Conservation (phyloP, 1,284 basidiomycete genomes). For the Trichosporon sp. region DNA sequence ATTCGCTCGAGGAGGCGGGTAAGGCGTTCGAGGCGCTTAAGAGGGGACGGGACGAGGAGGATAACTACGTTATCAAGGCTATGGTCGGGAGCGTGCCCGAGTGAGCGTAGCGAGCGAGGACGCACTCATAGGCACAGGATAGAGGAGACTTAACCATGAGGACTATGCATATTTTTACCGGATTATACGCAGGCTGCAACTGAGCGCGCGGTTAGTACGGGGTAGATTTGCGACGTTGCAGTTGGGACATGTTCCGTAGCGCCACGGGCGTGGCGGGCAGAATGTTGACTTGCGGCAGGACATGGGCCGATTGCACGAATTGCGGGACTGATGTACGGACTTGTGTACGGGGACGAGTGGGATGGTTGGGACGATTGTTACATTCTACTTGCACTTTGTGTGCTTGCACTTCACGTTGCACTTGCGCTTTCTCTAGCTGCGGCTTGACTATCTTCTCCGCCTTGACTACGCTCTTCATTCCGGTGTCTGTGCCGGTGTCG, state of each 20-base stretch:
- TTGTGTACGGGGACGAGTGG: too few relatives aligned
- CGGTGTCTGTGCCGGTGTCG: neutral
- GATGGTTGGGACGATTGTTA: neutral
- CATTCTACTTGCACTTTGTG: neutral
- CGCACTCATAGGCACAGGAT: too few relatives aligned
- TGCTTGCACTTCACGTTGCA: too few relatives aligned
- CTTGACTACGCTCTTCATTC: too few relatives aligned
- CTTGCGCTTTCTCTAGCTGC: neutral
- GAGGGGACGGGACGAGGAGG: slow-evolving; percentile 72
- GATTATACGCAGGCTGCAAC: too few relatives aligned
- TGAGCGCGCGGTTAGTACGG: neutral
- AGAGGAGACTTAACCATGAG: too few relatives aligned
- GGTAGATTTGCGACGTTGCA: neutral
- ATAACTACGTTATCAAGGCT: slow-evolving; percentile 81
- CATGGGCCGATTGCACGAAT: too few relatives aligned
- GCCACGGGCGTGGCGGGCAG: neutral
- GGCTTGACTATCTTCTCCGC: too few relatives aligned
- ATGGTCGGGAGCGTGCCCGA: slow-evolving; percentile 62
- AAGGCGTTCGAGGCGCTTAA: slow-evolving; percentile 78
- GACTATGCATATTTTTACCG: neutral
- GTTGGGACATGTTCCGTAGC: neutral
- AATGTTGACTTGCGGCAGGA: neutral
- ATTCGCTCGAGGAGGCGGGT: slow-evolving; percentile 67
- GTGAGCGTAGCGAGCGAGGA: slow-evolving; percentile 4
- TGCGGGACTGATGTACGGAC: neutral